Base-by-base conservation (phyloP, 345 rosid genomes). In the Brassica carinata region DNA sequence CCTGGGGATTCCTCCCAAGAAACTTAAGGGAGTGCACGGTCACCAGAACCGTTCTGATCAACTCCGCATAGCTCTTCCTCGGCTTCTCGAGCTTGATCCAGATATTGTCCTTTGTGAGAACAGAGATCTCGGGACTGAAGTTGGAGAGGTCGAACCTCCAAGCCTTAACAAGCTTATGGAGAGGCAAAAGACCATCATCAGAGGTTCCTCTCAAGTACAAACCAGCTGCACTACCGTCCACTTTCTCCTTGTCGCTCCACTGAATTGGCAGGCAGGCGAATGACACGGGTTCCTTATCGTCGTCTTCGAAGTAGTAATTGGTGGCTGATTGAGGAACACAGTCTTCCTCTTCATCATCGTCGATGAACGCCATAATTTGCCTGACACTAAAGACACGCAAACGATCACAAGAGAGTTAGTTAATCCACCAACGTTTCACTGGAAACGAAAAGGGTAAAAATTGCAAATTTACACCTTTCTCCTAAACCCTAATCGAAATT, bases 41-140 rank as follows among this genome's bases (percentile, higher is more conserved):
- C 17, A 91, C 76, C 78, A 91, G 81, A 72, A 86, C 78, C 5
- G 86, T 85, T 87, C 92, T 85, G 10, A 86, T 84, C 57, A 78
- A 82, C n/a, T 70, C 87, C 77, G 74, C 93, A 61, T 64, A 91
- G 79, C 90, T 86, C 83, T 92, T 96, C 90, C 96, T 89, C 2
- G 98, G 94, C 82, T 89, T 92, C 45, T 85, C 87, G 26, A 96
- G 84, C 81, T 86, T 87, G 5, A 96, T 69, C 92, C 98, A 96
- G 5, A 26, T 18, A 29, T 85, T 86, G 7, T 88, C 92, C 82
- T 87, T 91, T 0, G 91, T 82, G 10, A 92, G 89, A 64, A 90
- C 97, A 4, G 74, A 90, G 58, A 93, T 86, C 78, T 85, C 93
- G 0, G 94, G 91, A 10, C 10, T 77, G 40, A 82, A 79, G 77